Evolutionary conservation across 352 stramenopile genomes (phyloP).

Genomic region (Phytophthora citricola): DNA sequence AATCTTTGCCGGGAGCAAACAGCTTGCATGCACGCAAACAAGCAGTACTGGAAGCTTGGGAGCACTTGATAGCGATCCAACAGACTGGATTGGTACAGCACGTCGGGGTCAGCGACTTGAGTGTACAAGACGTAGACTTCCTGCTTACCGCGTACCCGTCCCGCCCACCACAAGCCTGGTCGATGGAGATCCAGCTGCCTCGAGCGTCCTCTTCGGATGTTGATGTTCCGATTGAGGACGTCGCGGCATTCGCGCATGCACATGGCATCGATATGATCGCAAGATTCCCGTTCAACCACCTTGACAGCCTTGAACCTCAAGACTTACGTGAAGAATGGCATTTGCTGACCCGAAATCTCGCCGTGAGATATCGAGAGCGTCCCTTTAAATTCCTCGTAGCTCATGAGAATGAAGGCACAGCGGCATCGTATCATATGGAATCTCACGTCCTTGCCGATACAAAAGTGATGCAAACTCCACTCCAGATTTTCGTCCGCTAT

Average conservation of each 20-base stretch:
- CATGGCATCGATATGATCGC: constrained; percentile 53
- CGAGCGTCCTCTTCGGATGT: neutral
- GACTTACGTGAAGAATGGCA: constrained; percentile 36
- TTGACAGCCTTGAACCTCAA: constrained; percentile 28
- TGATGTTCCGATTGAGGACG: constrained; percentile 23
- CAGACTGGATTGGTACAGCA: constrained; percentile 40
- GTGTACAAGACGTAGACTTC: constrained; percentile 67
- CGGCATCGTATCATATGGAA: constrained; percentile 40
- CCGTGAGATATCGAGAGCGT: constrained; percentile 35
- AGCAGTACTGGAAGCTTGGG: constrained; percentile 54
- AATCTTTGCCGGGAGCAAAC: constrained; percentile 14
- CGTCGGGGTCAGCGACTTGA: constrained; percentile 57
- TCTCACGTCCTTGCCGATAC: constrained; percentile 32
- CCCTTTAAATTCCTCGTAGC: constrained; percentile 51
- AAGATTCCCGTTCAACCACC: constrained; percentile 36
- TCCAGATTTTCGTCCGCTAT: constrained; percentile 55
- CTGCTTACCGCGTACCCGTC: constrained; percentile 41
- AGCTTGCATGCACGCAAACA: constrained; percentile 48
- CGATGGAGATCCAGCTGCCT: constrained; percentile 22
- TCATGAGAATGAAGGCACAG: constrained; percentile 49
- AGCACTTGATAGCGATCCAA: constrained; percentile 46
- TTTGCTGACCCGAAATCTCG: constrained; percentile 37
- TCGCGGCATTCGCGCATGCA: constrained; percentile 50
- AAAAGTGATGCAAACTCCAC: constrained; percentile 39
- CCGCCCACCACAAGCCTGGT: constrained; percentile 33